Conservation (phyloP, 768 basidiomycete species). For the Kwoniella sp. region DNA sequence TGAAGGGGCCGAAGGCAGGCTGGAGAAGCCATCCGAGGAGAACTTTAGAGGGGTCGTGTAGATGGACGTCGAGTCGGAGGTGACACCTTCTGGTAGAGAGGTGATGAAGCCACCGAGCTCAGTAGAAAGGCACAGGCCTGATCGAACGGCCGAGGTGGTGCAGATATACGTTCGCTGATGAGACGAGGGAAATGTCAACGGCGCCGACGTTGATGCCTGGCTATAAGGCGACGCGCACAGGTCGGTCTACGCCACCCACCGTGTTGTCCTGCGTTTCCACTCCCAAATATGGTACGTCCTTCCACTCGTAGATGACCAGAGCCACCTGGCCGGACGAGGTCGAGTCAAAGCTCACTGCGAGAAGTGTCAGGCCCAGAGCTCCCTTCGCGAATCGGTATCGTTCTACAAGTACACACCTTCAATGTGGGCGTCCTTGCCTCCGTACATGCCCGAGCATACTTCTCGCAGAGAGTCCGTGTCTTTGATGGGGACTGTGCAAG, state of each 20-base stretch:
- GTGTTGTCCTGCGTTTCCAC: slow-evolving; percentile 44
- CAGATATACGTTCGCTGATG: slow-evolving; percentile 88
- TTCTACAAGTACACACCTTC: slow-evolving; percentile 37
- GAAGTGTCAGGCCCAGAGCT: slow-evolving; percentile 4
- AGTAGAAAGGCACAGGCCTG: slow-evolving; percentile 63
- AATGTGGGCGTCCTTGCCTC: slow-evolving; percentile 68
- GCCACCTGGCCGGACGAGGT: slow-evolving; percentile 80
- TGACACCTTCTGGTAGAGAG: slow-evolving; percentile 61
- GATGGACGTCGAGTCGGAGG: slow-evolving; percentile 71
- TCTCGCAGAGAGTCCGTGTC: slow-evolving; percentile 81
- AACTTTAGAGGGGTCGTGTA: slow-evolving; percentile 75
- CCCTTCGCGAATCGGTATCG: not conserved
- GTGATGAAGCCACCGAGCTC: slow-evolving; percentile 89
- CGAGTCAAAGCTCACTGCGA: slow-evolving; percentile 66
- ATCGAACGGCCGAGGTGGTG: slow-evolving; percentile 64
- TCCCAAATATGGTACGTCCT: slow-evolving; percentile 78
- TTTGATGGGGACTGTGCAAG: slow-evolving; percentile 52
- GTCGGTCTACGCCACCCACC: slow-evolving; percentile 34
- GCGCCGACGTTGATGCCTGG: not conserved
- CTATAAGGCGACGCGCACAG: slow-evolving; percentile 15
- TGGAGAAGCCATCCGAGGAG: slow-evolving; percentile 45
- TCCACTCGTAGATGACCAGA: slow-evolving; percentile 95
- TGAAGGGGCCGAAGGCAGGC: slow-evolving; percentile 2
- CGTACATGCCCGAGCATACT: slow-evolving; percentile 96
- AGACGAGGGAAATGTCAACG: not conserved